Base-by-base conservation (phyloP, 179 eudicot species). In the Silene noctiflora region DNA sequence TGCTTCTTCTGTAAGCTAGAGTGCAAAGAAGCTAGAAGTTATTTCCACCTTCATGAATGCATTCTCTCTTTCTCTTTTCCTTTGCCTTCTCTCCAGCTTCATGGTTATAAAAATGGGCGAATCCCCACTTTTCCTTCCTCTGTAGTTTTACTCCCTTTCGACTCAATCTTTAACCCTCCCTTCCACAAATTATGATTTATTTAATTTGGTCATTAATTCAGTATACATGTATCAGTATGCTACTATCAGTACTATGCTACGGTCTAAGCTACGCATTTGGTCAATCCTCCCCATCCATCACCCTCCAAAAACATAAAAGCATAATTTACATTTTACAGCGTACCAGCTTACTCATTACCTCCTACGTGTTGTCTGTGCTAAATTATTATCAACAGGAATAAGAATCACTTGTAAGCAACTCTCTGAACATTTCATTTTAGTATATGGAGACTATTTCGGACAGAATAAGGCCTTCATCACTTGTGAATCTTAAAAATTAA, bases 341-440 rank as follows among this genome's bases (percentile, higher is more conserved):
- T 1, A 63, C 19, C 67, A 64, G n/a, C 42, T 64, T 25, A 58
- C 33, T 14, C 17, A 27, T 25, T 27, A 63, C 33, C 16, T 3
- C 35, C n/a, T 63, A 35, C 42, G 1, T 35, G 42, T 39, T 16
- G 35, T 31, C 35, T 31, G 35, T 1, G 4, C 16, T 20, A 55
- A 10, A 16, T 71, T 64, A 27, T 51, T 6, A 24, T 33, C 22
- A 20, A 62, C 35, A 0, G 25, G 55, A 55, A 25, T 46, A 9
- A 35, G 31, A 67, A 68, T 44, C 27, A 22, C 19, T 29, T 29
- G n/a, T 7, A 51, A 55, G 21, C 55, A 39, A 8, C 44, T n/a
- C 29, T 46, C 48, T 17, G 22, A 48, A 22, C 42, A 67, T 24
- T 60, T 48, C 29, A 70, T 20, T 69, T n/a, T 11, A 75, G 74